Evolutionary conservation across 2,329 filamentous ascomycete species (phyloP), one percentile per base, ranked within the genome.

Genomic region (Trichoderma guizhouense): DNA sequence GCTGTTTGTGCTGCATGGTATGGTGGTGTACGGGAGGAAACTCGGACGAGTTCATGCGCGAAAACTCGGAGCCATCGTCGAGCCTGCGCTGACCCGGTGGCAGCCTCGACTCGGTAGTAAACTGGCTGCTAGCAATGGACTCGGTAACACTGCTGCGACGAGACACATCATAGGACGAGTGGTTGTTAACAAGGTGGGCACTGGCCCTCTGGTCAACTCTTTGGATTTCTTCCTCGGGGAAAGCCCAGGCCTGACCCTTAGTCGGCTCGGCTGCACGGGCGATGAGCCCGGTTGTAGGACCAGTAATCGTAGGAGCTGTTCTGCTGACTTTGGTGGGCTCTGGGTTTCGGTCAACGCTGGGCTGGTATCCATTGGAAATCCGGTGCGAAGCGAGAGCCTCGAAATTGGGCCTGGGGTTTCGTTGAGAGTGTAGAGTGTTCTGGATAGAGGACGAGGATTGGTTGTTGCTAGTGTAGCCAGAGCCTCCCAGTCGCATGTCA

Each of bases 221-320:
- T 72, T 88, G 85, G 3, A 92, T 89, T 67, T 90, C 88, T 69
- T 92, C 89, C 77, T 93, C 92, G 1, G 93, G 92, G 76, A 95
- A 95, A 75, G 93, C 93, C 92, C 93, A 95, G 5, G 93, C 91
- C 79, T 92, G 92, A 79, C 93, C 93, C 80, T 94, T 94, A 12
- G 92, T 95, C 6, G 93, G 92, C 79, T 93, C 91, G 34, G 92
- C 90, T 51, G 93, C 93, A 75, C 84, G 90, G 77, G 88, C 91
- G 83, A 86, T 93, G 77, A 84, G 89, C 81, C 86, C 88, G 68
- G 84, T 90, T 75, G 85, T 91, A 74, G 84, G 92, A 75, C 92
- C 92, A 30, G 91, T 93, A 76, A 95, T 95, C 9, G 92, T 89
- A 6, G 93, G 93, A 3, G 93, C 93, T 2, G 90, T 91, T 74